These are phyloP conservation scores for Quambalaria eucalypti DNA, from an alignment of 1,284 basidiomycete species.

Conservation along the genomic window DNA sequence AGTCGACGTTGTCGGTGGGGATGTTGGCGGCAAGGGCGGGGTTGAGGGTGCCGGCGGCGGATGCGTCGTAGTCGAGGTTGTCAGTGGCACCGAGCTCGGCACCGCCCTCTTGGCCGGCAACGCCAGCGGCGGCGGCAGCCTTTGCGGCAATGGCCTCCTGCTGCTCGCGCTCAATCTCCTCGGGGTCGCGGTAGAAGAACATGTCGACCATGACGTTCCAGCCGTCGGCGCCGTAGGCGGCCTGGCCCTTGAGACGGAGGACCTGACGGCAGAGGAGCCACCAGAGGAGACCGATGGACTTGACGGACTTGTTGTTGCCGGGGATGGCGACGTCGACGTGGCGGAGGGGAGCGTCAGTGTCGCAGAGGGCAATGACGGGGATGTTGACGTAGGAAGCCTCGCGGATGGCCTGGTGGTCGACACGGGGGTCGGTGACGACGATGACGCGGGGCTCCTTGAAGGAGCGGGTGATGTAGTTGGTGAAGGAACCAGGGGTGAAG, in stretches of 20 bases:
- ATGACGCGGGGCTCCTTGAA: constrained; percentile 99
- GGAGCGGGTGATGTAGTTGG: constrained; percentile 98
- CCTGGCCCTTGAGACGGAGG: constrained; percentile 83
- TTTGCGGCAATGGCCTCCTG: constrained; percentile 65
- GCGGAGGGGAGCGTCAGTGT: constrained; percentile 93
- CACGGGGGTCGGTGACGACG: constrained; percentile 94
- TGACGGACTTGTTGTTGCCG: constrained; percentile 96
- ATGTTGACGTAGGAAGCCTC: constrained; percentile 99
- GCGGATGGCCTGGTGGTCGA: constrained; percentile 99
- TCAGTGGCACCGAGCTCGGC: constrained; percentile 14
- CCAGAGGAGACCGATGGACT: constrained; percentile 96
- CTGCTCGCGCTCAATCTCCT: constrained; percentile 95
- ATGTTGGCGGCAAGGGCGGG: constrained; percentile 35
- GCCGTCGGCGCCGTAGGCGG: constrained; percentile 77
- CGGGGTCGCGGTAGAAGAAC: constrained; percentile 99
- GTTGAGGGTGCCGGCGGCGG: constrained; percentile 68
- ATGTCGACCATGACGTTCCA: constrained; percentile 98
- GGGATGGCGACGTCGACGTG: constrained; percentile 98
- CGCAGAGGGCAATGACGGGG: constrained; percentile 95
- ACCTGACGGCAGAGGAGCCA: constrained; percentile 97
- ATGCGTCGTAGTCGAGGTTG: constrained; percentile 54
- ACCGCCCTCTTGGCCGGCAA: constrained; percentile 32
- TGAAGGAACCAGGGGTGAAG: constrained; percentile 92
- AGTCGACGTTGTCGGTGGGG: constrained; percentile 59
- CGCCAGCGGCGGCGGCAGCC: constrained; percentile 52